A percentile compares a stretch with the other conserved stretches of the same genome.
phyloP scores from a whole-genome alignment of 2,329 filamentous ascomycete species.

The Cordyceps cateniannulata region DNA sequence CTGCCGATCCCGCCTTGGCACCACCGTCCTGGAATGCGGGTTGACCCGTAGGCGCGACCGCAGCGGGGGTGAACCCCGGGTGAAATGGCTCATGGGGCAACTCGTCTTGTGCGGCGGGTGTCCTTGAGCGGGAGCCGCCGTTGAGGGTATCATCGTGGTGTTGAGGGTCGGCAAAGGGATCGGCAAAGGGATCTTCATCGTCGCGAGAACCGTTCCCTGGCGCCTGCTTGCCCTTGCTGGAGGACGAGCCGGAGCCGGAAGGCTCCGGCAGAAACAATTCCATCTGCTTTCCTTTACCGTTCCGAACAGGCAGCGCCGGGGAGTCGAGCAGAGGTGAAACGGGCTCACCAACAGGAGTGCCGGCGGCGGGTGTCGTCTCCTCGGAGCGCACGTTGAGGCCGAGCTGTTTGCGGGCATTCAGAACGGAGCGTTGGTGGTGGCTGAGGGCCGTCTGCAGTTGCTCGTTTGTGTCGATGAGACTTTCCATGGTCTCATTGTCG shows the following conservation, averaged over 20 bases:
- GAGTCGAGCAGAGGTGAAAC: constrained; percentile 5
- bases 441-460: constrained; percentile 76
- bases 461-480: constrained; percentile 90
- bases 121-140: background rate
- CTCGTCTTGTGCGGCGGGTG: constrained; percentile 15
- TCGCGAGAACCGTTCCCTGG: constrained; percentile 15
- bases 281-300: constrained; percentile 30
- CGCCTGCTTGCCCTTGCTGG: constrained; percentile 13
- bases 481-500: constrained; percentile 91
- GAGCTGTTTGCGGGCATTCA: constrained; percentile 53
- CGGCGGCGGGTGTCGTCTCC: constrained; percentile 21
- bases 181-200: constrained; percentile 24
- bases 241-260: constrained; percentile 19
- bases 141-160: constrained; percentile 11
- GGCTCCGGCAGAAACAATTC: constrained; percentile 15
- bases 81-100: constrained; percentile 32
- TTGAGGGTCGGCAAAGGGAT: constrained; percentile 29
- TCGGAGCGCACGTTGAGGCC: constrained; percentile 29
- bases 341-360: background rate
- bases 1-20: background rate
- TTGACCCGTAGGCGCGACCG: background rate
- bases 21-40: background rate
- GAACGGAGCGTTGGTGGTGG: constrained; percentile 74
- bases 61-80: constrained; percentile 26
- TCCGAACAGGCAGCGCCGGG: constrained; percentile 16